Conservation (phyloP, 306 rosid genomes). For the Fragaria vesca region DNA sequence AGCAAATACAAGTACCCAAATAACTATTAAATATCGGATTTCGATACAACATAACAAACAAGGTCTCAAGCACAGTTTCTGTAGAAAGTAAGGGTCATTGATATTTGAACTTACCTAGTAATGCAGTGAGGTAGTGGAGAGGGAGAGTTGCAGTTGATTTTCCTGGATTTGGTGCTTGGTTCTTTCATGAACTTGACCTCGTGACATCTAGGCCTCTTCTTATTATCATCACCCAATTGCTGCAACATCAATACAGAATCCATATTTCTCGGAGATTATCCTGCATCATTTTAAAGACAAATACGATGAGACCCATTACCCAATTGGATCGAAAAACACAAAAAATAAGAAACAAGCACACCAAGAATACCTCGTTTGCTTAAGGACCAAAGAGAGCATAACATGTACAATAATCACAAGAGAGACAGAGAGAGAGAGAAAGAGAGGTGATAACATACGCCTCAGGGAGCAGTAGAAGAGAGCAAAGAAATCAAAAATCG, state of each 20-base stretch:
- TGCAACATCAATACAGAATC: background rate
- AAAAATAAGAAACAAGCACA: background rate
- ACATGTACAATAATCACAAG: no score
- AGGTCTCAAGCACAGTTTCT: background rate
- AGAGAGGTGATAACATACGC: no score
- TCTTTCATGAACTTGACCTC: constrained; percentile 41
- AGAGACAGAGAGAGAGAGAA: no score
- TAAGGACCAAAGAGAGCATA: no score
- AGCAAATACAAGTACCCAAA: background rate
- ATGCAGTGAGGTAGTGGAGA: constrained; percentile 33
- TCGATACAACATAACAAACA: background rate
- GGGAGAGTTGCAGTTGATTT: constrained; percentile 23
- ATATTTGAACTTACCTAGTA: constrained; percentile 36
- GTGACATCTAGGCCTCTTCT: constrained; percentile 50
- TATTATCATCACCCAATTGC: constrained; percentile 14
- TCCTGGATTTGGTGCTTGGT: background rate
- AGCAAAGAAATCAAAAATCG: no score
- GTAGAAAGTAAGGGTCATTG: background rate
- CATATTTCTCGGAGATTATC: background rate
- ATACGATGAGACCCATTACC: constrained; percentile 5
- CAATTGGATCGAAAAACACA: background rate
- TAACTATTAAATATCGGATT: background rate
- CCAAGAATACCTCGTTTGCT: background rate
- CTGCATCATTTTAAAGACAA: constrained; percentile 22
- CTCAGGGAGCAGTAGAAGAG: no score